A percentile compares a stretch with the other conserved stretches of the same genome.
phyloP scores from a whole-genome alignment of 1,284 basidiomycete species.

The Neotropicomus parvogracilis region DNA sequence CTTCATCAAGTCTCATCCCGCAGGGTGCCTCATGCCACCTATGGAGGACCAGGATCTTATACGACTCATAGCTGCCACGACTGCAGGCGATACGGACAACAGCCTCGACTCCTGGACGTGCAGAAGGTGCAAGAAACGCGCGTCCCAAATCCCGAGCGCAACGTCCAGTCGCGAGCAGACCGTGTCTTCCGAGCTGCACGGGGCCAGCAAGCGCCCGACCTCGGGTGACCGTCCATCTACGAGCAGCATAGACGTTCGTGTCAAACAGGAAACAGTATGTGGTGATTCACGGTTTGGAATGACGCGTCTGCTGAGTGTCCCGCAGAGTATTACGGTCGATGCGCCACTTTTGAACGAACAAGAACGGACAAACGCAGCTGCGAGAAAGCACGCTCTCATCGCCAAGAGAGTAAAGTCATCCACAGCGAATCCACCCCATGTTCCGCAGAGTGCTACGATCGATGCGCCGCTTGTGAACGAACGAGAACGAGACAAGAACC shows the following conservation, averaged over 20 bases:
- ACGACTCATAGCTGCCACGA: slow-evolving; percentile 21
- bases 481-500: background rate
- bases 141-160: slow-evolving; percentile 2
- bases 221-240: background rate
- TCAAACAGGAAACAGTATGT: slow-evolving; percentile 15
- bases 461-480: background rate
- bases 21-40: slow-evolving; percentile 31
- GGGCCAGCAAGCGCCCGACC: background rate
- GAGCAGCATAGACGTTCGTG: background rate
- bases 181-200: slow-evolving; percentile 5
- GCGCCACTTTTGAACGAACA: background rate
- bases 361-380: background rate
- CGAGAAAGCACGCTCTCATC: background rate
- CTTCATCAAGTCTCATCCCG: background rate
- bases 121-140: slow-evolving; percentile 27
- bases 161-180: slow-evolving; percentile 11
- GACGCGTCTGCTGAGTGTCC: slow-evolving; percentile 9
- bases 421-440: background rate
- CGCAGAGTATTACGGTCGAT: slow-evolving; percentile 2
- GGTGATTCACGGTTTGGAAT: background rate
- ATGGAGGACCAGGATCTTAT: slow-evolving; percentile 26
- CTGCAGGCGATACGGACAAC: slow-evolving; percentile 15
- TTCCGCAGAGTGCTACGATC: slow-evolving; percentile 2
- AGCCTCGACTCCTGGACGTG: slow-evolving; percentile 23
- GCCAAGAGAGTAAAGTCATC: slow-evolving; percentile 7